phyloP scores from a whole-genome alignment of 352 stramenopile genomes.

The Pythium dissimile region DNA sequence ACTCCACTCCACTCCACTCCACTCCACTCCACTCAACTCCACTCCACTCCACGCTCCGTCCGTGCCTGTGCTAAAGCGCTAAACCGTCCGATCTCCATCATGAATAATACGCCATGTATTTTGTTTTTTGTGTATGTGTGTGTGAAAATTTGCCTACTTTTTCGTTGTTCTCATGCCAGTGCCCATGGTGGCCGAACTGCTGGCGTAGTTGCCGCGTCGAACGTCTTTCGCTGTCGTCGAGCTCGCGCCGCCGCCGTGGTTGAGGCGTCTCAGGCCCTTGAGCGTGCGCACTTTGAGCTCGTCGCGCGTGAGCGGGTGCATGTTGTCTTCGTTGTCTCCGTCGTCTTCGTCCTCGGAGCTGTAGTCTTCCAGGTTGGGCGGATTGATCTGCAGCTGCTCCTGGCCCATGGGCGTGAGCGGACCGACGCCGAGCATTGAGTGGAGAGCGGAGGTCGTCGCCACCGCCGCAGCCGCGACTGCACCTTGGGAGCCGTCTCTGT shows the following conservation, averaged over 20 bases:
- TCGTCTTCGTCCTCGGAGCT: constrained; percentile 91
- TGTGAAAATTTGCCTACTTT: too few species aligned
- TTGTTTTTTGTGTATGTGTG: too few species aligned
- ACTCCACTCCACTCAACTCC: too few species aligned
- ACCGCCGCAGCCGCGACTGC: constrained; percentile 17
- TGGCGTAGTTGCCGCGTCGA: constrained; percentile 23
- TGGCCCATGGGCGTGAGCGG: constrained; percentile 88
- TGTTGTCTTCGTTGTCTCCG: constrained; percentile 79
- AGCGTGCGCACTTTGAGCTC: constrained; percentile 92
- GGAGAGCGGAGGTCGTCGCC: constrained; percentile 26
- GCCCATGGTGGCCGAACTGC: too few species aligned
- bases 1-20: too few species aligned
- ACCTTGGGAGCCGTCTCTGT: constrained; percentile 2
- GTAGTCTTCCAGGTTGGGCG: constrained; percentile 93
- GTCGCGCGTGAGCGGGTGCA: constrained; percentile 88
- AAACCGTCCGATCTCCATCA: too few species aligned
- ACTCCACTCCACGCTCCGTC: too few species aligned
- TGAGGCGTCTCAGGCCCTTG: constrained; percentile 70
- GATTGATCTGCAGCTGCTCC: constrained; percentile 91
- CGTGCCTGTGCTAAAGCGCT: too few species aligned
- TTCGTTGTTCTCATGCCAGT: neutral
- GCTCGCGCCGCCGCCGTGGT: constrained; percentile 22
- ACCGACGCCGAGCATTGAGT: constrained; percentile 78
- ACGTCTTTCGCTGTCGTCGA: constrained; percentile 26
- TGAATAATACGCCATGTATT: too few species aligned